These are phyloP conservation scores for Leccinum subgranulosum DNA, from an alignment of 768 basidiomycete genomes.

Conservation along the genomic window DNA sequence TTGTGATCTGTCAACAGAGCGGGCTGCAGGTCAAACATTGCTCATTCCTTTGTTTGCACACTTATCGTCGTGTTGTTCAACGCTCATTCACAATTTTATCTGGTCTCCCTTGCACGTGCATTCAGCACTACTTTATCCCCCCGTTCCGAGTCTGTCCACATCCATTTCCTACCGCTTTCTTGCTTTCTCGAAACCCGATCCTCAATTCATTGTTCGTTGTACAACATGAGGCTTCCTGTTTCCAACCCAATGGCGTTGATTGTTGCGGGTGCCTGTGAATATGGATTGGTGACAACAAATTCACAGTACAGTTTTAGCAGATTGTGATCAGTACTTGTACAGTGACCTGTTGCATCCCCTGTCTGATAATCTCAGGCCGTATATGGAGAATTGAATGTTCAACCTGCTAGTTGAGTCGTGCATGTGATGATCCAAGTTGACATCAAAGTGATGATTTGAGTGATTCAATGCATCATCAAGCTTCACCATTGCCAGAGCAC, in stretches of 20 bases:
- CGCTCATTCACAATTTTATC: slow-evolving; percentile 2
- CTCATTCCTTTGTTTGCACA: not conserved
- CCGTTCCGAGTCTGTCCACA: not conserved
- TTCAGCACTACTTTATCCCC: not conserved
- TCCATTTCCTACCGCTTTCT: not conserved
- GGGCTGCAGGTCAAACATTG: slow-evolving; percentile 40
- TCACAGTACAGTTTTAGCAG: slow-evolving; percentile 13
- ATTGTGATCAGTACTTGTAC: slow-evolving; percentile 14
- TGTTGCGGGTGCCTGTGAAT: not conserved
- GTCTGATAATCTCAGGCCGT: not conserved
- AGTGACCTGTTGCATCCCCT: too few species aligned
- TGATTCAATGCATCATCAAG: not conserved
- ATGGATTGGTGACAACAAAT: slow-evolving; percentile 12
- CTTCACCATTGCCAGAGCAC: not conserved
- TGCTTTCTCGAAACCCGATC: not conserved
- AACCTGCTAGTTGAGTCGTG: not conserved
- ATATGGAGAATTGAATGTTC: slow-evolving; percentile 11
- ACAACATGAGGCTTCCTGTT: slow-evolving; percentile 1
- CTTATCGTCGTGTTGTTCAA: not conserved
- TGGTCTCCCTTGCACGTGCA: not conserved
- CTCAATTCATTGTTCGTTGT: slow-evolving; percentile 16
- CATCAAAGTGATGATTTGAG: not conserved
- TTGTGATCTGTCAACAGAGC: slow-evolving; percentile 21
- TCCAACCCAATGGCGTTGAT: slow-evolving; percentile 8
- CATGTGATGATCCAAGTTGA: not conserved